Base-by-base conservation (phyloP, 108 stramenopile genomes). In the Nitzschia sp. region DNA sequence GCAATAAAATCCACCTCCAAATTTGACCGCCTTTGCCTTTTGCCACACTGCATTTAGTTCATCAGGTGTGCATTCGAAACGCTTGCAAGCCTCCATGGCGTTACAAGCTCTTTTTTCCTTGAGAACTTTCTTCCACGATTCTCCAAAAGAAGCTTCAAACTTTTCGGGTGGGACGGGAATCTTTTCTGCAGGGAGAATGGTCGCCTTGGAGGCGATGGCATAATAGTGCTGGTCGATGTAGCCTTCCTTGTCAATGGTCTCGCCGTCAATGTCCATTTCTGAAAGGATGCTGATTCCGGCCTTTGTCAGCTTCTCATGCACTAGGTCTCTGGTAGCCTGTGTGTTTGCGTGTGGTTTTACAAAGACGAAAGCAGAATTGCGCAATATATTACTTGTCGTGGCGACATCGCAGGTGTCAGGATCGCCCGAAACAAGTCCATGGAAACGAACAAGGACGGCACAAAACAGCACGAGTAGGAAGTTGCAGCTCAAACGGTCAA, bases 311-410 rank as follows among this genome's bases (percentile, higher is more conserved):
- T 82, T 86, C 16, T 81, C 71, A 13, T 63, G 63, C 21, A 97
- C 95, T 66, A 92, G 72, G 8, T 87, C 79, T 58, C 81, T 83
- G 2, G 85, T 84, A 13, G 86, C 88, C 45, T 58, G 54, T 30
- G 92, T 96, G 68, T 94, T 95, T 30, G 97, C 97, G 63, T 97
- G 97, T 31, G 97, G 97, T 67, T 97, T 97, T 35, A 97, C 85
- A 79, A 97, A 97, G 45, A 97, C 91, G 63, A 96, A 95, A 13
- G 97, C 97, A 15, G 85, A 80, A 81, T 96, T 93, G 38, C 38
- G 38, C 48, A 50, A 21, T 13, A 41, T 41, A 8, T 21, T 21
- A 21, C 48, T 22, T 21, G 48, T 50, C 19, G 48, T 5, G 11
- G 38, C 6, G 11, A 13, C 6, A n/a, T 16, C 21, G 48, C 48